These are phyloP conservation scores for Rachicladosporium sp. DNA, from an alignment of 2,329 filamentous ascomycete species.

Conservation along the genomic window DNA sequence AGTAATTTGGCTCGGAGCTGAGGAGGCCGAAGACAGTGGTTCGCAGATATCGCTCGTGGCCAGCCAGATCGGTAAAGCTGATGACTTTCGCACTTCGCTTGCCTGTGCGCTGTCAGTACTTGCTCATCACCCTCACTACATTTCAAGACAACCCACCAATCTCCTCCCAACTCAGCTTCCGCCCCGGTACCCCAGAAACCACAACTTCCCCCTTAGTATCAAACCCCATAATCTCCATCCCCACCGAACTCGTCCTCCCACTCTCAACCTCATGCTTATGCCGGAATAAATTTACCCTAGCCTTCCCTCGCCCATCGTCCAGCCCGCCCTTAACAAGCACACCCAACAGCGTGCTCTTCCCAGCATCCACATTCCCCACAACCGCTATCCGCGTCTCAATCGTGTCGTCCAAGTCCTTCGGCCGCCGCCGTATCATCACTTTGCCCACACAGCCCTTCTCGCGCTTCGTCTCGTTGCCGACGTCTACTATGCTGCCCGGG, in stretches of 20 bases:
- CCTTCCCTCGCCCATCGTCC: constrained; percentile 87
- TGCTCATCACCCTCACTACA: too few species aligned
- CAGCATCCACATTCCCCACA: constrained; percentile 93
- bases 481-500: constrained; percentile 57
- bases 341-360: constrained; percentile 91
- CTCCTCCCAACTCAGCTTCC: constrained; percentile 91
- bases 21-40: constrained; percentile 94
- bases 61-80: constrained; percentile 87
- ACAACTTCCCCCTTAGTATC: constrained; percentile 77
- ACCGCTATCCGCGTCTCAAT: constrained; percentile 95
- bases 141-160: constrained; percentile 41
- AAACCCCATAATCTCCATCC: constrained; percentile 98
- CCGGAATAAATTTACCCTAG: constrained; percentile 87
- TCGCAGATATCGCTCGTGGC: constrained; percentile 86
- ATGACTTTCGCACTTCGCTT: constrained; percentile 92
- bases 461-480: constrained; percentile 48
- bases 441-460: constrained; percentile 73
- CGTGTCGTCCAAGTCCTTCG: constrained; percentile 66
- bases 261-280: constrained; percentile 98
- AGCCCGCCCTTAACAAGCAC: constrained; percentile 91
- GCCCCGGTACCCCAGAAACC: constrained; percentile 66
- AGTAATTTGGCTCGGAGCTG: constrained; percentile 93
- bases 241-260: constrained; percentile 87
- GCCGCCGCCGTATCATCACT: constrained; percentile 64
- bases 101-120: constrained; percentile 23